A percentile compares a stretch with the other conserved stretches of the same genome.
Conservation (phyloP, 2,329 filamentous ascomycete species). For the Myriosclerotinia duriaeana region DNA sequence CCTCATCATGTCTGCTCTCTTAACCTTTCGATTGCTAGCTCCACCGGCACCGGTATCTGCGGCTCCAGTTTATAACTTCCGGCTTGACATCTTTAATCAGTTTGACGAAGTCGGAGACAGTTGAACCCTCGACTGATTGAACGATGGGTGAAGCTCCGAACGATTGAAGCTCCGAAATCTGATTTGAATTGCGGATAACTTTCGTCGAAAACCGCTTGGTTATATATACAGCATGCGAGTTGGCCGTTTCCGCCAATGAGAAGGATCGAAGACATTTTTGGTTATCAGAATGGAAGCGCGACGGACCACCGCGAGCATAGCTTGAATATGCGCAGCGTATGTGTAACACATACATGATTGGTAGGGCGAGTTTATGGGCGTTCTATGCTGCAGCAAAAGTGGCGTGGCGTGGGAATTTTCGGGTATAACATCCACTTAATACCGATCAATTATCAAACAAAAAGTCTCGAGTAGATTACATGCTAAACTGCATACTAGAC, state of each 20-base stretch:
- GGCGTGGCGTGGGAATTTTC: neutral
- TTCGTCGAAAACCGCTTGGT: neutral
- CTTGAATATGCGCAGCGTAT: neutral
- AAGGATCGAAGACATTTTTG: neutral
- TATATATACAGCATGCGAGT: neutral
- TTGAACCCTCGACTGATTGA: neutral
- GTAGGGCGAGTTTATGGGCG: neutral
- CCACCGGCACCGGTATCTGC: neutral
- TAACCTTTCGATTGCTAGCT: neutral
- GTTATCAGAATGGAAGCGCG: neutral
- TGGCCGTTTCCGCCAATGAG: too few relatives aligned
- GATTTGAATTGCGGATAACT: neutral
- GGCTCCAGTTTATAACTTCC: neutral
- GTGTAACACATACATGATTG: neutral
- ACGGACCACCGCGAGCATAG: too few relatives aligned
- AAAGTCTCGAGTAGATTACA: neutral
- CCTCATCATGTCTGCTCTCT: neutral
- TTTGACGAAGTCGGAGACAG: neutral
- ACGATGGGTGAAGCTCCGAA: neutral
- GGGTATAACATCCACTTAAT: neutral
- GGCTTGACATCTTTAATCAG: neutral
- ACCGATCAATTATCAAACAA: neutral
- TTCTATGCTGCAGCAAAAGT: neutral
- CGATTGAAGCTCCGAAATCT: neutral
- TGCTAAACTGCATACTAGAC: too few relatives aligned